phyloP scores from a whole-genome alignment of 192 early-diverging fungal species.

The Coemansia sp. region DNA sequence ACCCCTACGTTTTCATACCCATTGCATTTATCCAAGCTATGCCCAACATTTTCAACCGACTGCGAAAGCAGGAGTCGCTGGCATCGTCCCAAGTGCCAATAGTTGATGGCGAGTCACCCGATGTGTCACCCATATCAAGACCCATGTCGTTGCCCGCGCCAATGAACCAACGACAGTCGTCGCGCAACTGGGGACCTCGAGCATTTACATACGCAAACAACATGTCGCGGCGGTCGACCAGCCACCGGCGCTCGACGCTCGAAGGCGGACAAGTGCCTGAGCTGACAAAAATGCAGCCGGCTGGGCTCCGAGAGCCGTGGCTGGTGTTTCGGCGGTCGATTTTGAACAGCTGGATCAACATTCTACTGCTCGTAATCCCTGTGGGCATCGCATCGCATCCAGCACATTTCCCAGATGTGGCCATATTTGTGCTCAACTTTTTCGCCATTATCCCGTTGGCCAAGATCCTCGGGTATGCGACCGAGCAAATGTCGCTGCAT shows the following conservation, averaged over 20 bases:
- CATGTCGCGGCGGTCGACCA: constrained; percentile 37
- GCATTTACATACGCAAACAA: constrained; percentile 41
- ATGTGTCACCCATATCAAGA: not conserved
- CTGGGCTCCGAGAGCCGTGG: constrained; percentile 44
- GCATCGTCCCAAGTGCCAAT: constrained; percentile 11
- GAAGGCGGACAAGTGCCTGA: not conserved
- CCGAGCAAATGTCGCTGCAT: constrained; percentile 69
- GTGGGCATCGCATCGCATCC: constrained; percentile 69
- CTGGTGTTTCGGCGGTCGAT: constrained; percentile 56
- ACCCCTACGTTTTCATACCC: not conserved
- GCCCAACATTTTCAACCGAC: constrained; percentile 44
- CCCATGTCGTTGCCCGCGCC: not conserved
- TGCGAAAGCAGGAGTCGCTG: constrained; percentile 15
- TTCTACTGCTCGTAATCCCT: constrained; percentile 74
- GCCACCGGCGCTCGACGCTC: constrained; percentile 7
- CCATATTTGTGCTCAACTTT: constrained; percentile 84
- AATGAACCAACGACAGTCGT: constrained; percentile 14
- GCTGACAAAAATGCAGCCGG: constrained; percentile 23
- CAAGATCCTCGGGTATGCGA: constrained; percentile 73
- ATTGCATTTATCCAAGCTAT: constrained; percentile 7
- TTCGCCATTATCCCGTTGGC: constrained; percentile 89
- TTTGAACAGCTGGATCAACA: constrained; percentile 65
- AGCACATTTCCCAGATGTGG: constrained; percentile 64
- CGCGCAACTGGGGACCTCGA: constrained; percentile 45
- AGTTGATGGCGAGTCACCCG: not conserved